Evolutionary conservation across 179 eudicot genomes (phyloP), one percentile per base, ranked within the genome.

Genomic region (Heliamphora pulchella): DNA sequence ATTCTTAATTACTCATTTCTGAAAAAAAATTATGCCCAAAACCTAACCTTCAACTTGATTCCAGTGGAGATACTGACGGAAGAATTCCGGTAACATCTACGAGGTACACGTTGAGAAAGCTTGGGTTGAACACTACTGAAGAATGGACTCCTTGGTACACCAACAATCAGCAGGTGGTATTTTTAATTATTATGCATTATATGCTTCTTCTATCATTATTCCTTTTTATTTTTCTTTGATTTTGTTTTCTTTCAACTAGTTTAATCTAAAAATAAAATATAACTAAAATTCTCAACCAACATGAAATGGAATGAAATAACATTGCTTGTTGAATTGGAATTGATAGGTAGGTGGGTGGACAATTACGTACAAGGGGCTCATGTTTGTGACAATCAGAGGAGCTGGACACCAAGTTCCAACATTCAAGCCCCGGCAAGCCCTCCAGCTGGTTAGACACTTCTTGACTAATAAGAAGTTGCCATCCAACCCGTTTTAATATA

Each of bases 71-170:
- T 77, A 90, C 89, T 0, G 98, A 94, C 84, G 98, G 97, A 71
- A 88, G 98, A 83, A 89, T 94, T 47, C 97, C 97, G 5, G 97
- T 93, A 50, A 94, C 98, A 22, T 74, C 93, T 51, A 94, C 98
- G 7, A 89, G 98, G 78, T 88, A 78, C 59, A 81, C 93, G 2
- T 87, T 94, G 51, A 84, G 73, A 54, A 94, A 94, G 78, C 90
- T 94, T 18, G 85, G 94, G 15, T 85, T 94, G 67, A 85, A 86
- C 62, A 90, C 88, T 11, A 76, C 64, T 5, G 77, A 91, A 78
- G 97, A 92, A 39, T 94, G 98, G 97, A 82, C 90, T 59, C 94
- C 97, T 20, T 94, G 98, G 97, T 94, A 92, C 83, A 87, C 90
- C 46, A 69, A 79, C 66, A 78, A 90, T 9, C 84, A 86, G 10